phyloP scores from a whole-genome alignment of 2,329 filamentous ascomycete genomes.

The Ophiostoma himal-ulmi region DNA sequence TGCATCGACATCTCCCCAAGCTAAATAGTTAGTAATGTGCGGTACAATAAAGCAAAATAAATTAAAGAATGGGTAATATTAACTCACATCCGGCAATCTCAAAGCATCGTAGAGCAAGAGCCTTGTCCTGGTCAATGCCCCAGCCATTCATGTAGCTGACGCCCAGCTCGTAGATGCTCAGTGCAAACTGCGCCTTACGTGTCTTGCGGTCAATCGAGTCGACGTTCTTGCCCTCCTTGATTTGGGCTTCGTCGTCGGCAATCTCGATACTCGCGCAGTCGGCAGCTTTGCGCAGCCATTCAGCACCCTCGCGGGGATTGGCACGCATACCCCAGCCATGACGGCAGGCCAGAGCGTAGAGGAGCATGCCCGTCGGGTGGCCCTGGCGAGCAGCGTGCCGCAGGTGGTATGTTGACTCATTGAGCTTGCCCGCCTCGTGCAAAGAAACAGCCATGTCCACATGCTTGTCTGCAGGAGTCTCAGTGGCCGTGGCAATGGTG shows the following conservation, averaged over 20 bases:
- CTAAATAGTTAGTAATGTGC: constrained; percentile 34
- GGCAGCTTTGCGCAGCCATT: constrained; percentile 87
- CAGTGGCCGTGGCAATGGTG: constrained; percentile 54
- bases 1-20: constrained; percentile 92
- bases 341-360: constrained; percentile 89
- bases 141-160: constrained; percentile 98
- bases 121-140: constrained; percentile 91
- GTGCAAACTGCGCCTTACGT: constrained; percentile 84
- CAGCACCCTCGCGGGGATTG: constrained; percentile 82
- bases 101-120: constrained; percentile 82
- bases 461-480: constrained; percentile 80
- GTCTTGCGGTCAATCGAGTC: constrained; percentile 69
- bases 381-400: constrained; percentile 80
- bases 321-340: constrained; percentile 97
- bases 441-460: constrained; percentile 83
- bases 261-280: constrained; percentile 77
- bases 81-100: constrained; percentile 82
- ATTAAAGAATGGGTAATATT: background rate
- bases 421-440: constrained; percentile 79
- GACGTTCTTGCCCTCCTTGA: constrained; percentile 55
- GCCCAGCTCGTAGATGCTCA: constrained; percentile 93
- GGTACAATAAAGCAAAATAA: background rate
- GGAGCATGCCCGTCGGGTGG: constrained; percentile 87
- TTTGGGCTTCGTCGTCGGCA: constrained; percentile 68
- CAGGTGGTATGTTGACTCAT: constrained; percentile 94